Conservation (phyloP, 306 rosid species). For the Biancaea sappan region DNA sequence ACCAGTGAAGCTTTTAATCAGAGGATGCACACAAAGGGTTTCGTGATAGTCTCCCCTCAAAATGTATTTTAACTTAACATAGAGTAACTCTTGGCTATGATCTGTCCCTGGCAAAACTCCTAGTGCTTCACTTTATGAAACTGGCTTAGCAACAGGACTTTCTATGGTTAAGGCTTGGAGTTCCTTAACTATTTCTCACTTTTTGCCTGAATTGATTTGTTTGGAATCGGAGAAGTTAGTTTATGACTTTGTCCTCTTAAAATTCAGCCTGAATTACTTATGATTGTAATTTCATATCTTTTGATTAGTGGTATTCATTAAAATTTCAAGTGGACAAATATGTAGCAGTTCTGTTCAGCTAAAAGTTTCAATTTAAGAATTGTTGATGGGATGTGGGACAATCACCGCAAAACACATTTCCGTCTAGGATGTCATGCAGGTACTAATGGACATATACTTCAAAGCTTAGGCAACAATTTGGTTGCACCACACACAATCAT, state of each 20-base stretch:
- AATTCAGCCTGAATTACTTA: not conserved
- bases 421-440: not conserved
- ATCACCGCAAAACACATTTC: not conserved
- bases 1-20: not conserved
- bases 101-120: not conserved
- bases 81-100: not conserved
- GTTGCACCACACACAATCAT: not conserved
- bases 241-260: not conserved
- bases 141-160: not conserved
- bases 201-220: not conserved
- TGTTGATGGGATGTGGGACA: not conserved
- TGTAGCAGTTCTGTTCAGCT: not conserved
- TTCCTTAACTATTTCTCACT: not conserved
- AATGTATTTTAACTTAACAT: not conserved
- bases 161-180: not conserved
- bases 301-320: not conserved
- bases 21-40: not conserved
- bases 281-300: not conserved
- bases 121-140: not conserved
- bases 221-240: not conserved
- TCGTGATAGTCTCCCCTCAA: not conserved
- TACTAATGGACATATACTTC: not conserved
- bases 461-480: not conserved
- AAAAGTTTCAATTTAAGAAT: not conserved
- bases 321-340: slow-evolving; percentile 1